Base-by-base conservation (phyloP, 805 yeast species). In the Sugiyamaella marilandica region DNA sequence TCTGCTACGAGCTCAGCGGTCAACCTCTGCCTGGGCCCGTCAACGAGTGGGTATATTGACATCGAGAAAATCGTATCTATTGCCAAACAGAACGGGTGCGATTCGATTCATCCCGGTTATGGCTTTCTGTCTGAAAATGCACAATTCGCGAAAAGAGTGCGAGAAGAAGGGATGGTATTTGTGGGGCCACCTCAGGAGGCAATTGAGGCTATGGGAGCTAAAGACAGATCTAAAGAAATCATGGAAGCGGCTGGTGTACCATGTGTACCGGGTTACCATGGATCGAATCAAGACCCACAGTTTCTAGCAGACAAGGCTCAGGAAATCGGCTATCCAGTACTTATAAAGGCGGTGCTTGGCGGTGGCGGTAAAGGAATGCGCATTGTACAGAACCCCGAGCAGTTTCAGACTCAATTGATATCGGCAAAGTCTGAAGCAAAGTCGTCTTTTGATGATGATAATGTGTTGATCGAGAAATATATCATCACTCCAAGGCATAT, bases 91-190 rank as follows among this genome's bases (percentile, higher is more conserved):
- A 64, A 74, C 2, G 79, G 78, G 5, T 79, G 81, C 41, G 78
- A 78, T 61, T 79, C 82, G 37, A 74, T 79, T 53, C 78, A 78
- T 54, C 58, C 58, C 34, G 96, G 96, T 65, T 89, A 89, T 68
- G 96, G 96, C 19, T 88, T 88, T 73, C 70, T 79, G 53, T 75
- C 80, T 8, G 83, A 79, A 62, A 66, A 66, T 51, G 65, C 67
- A 5, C 60, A 58, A 21, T 65, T 66, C 55, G 70, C 69, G 18
- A 60, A 65, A 49, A 54, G 61, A 31, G 66, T 66, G 36, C 55
- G 62, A 10, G 66, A 64, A 26, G 67, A 60, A 13, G 70, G 70
- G 16, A 49, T 66, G 39, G 53, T 65, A n/a, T 66, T 65, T 50
- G 64, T 66, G 2, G 70, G 70, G 10, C 70, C 70, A 8, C 66